These are phyloP conservation scores for Eragrostis curvula DNA, from an alignment of 176 grass and related monocot genomes.

Conservation along the genomic window DNA sequence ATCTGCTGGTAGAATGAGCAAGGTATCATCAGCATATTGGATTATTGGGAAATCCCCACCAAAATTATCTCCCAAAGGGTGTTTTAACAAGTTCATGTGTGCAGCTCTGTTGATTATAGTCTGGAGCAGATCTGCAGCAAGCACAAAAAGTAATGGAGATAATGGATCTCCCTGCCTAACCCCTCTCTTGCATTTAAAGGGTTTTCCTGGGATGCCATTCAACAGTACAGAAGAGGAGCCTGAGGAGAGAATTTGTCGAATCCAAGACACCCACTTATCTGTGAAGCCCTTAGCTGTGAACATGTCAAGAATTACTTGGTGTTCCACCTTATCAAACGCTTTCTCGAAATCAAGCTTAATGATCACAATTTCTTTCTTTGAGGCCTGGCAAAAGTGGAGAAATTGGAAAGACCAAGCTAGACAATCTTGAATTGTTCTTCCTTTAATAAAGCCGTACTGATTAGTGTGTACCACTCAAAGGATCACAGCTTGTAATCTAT, in stretches of 20 bases:
- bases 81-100: background rate
- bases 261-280: background rate
- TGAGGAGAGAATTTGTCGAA: background rate
- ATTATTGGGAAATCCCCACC: background rate
- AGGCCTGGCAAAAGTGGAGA: background rate
- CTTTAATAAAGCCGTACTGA: background rate
- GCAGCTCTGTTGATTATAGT: background rate
- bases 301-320: background rate
- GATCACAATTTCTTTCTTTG: background rate
- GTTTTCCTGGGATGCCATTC: background rate
- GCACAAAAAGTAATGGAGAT: background rate
- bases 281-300: background rate
- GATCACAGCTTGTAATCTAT: background rate
- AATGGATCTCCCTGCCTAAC: background rate
- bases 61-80: background rate
- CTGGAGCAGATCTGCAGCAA: background rate
- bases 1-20: too few species aligned
- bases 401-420: background rate
- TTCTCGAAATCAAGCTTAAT: background rate
- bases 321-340: background rate
- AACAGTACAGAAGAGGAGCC: background rate
- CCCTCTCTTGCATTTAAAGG: background rate
- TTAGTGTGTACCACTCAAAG: background rate
- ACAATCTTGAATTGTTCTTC: background rate
- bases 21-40: background rate